Percentiles rank a stretch among this genome's conserved stretches.
phyloP scores from a whole-genome alignment of 192 early-diverging fungal species.

The Gamsiella multidivaricata region DNA sequence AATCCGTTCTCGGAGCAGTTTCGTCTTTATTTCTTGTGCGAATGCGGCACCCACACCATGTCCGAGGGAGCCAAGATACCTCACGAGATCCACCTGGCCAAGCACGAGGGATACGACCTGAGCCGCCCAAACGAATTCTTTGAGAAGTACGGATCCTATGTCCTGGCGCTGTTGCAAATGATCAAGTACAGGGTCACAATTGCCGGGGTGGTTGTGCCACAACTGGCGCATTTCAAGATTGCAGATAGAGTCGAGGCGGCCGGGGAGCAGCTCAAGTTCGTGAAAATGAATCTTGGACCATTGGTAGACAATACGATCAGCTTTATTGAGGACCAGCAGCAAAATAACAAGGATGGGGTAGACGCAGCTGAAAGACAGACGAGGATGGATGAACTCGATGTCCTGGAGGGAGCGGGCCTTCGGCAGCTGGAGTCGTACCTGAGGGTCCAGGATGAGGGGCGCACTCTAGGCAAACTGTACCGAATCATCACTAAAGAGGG shows the following conservation, averaged over 20 bases:
- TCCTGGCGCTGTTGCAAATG: background rate
- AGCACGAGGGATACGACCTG: background rate
- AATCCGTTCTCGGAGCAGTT: conserved; percentile 6
- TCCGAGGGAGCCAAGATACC: background rate
- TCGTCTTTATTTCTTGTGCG: conserved; percentile 13
- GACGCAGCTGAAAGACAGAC: background rate
- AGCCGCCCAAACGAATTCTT: background rate
- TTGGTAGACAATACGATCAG: background rate
- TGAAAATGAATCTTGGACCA: background rate
- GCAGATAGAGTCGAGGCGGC: background rate
- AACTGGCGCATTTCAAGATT: background rate
- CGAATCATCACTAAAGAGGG: background rate
- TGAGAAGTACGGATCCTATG: background rate
- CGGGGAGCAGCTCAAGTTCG: background rate
- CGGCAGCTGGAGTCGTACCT: background rate
- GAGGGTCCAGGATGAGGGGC: background rate
- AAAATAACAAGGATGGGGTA: background rate
- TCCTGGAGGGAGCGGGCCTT: conserved; percentile 2
- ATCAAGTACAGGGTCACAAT: background rate
- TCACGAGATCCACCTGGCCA: background rate
- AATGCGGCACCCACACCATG: conserved; percentile 5
- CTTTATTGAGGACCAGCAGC: background rate
- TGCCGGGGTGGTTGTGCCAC: background rate
- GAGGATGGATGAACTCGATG: background rate
- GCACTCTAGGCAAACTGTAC: conserved; percentile 8